Percentiles rank a stretch among this genome's conserved stretches.
Evolutionary conservation across 176 grass and related monocot genomes (phyloP).

Genomic region (Saccharum spontaneum): DNA sequence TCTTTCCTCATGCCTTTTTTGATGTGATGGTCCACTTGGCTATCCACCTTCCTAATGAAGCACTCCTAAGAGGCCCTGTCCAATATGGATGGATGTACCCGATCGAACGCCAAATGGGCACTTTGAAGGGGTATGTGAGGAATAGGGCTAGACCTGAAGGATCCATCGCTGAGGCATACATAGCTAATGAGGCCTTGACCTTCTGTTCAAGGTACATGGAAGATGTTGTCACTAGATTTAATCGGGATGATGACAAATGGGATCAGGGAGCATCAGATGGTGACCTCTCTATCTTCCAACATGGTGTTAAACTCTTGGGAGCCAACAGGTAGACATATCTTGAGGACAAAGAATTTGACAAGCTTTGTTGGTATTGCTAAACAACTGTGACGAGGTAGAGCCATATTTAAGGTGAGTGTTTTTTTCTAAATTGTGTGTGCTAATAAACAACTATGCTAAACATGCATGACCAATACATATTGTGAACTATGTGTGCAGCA

Average conservation of each 20-base stretch:
- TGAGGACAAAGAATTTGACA: too few relatives aligned
- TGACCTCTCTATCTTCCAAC: too few relatives aligned
- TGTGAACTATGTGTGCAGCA: background rate
- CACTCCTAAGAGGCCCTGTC: background rate
- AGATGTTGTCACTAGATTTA: background rate
- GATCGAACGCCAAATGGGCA: background rate
- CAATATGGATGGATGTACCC: slow-evolving; percentile 5
- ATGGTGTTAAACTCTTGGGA: too few relatives aligned
- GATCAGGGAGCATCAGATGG: too few relatives aligned
- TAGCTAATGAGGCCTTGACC: background rate
- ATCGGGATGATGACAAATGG: too few relatives aligned
- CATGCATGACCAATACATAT: background rate
- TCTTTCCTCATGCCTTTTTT: too few relatives aligned
- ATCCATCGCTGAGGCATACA: background rate
- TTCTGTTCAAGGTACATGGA: background rate
- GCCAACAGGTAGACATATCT: too few relatives aligned
- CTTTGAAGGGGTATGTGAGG: background rate
- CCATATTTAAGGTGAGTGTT: background rate
- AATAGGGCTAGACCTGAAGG: too few relatives aligned
- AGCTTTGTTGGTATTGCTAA: background rate
- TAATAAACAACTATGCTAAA: background rate
- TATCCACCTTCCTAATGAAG: too few relatives aligned
- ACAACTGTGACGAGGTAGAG: background rate
- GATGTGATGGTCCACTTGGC: too few relatives aligned
- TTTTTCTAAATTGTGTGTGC: background rate